Percentiles rank a stretch among this genome's conserved stretches.
Conservation (phyloP, 192 early-diverging fungal species). For the Coemansia aciculifera region DNA sequence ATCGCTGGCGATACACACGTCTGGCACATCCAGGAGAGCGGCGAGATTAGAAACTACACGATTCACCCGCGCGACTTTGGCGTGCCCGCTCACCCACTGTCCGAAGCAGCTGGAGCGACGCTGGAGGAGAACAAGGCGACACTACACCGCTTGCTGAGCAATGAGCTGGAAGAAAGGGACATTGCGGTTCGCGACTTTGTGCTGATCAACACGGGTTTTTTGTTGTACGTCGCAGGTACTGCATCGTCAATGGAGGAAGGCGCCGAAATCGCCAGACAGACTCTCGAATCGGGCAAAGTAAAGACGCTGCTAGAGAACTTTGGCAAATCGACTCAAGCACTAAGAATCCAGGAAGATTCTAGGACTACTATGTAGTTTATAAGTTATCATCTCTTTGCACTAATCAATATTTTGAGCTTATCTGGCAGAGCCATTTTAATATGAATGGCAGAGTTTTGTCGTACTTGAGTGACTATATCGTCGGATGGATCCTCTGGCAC, state of each 20-base stretch:
- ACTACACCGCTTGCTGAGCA: slow-evolving; percentile 66
- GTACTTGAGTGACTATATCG: slow-evolving; percentile 59
- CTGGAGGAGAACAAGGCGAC: slow-evolving; percentile 69
- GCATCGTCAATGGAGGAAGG: slow-evolving; percentile 71
- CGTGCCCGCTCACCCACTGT: slow-evolving; percentile 67
- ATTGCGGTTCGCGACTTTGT: slow-evolving; percentile 83
- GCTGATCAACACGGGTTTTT: slow-evolving; percentile 80
- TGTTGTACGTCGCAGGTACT: slow-evolving; percentile 75
- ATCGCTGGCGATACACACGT: slow-evolving; percentile 84
- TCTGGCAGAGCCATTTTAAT: slow-evolving; percentile 58
- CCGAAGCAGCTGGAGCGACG: slow-evolving; percentile 67
- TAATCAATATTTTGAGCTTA: slow-evolving; percentile 10
- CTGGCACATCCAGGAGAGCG: slow-evolving; percentile 72
- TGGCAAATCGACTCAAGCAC: slow-evolving; percentile 32
- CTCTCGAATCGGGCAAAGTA: slow-evolving; percentile 72
- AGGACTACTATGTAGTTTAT: neutral
- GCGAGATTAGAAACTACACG: slow-evolving; percentile 60
- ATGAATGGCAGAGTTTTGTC: slow-evolving; percentile 71
- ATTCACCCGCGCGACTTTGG: slow-evolving; percentile 84
- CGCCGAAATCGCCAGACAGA: slow-evolving; percentile 70
- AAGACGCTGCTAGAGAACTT: slow-evolving; percentile 63
- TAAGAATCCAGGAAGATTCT: slow-evolving; percentile 5
- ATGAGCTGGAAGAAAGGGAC: slow-evolving; percentile 59
- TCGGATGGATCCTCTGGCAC: slow-evolving; percentile 63
- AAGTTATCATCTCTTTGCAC: slow-evolving; percentile 11